Evolutionary conservation across 495 filamentous ascomycete genomes (phyloP), one percentile per base, ranked within the genome.

Genomic region (Durotheca rogersii): DNA sequence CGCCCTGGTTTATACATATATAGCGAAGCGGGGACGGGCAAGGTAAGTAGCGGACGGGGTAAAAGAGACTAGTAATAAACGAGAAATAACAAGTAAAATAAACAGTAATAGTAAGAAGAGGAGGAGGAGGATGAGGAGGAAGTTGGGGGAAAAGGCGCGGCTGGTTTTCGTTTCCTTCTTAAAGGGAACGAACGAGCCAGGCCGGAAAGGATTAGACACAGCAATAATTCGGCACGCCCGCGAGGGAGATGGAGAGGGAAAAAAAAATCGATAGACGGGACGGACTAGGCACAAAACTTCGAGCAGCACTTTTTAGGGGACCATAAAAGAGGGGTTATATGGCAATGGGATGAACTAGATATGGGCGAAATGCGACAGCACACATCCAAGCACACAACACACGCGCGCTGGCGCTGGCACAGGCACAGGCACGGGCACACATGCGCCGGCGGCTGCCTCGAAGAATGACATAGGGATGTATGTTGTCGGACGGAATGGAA

Each of bases 301-400:
- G 44, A 51, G 16, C 36, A 57, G n/a, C n/a, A n/a, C n/a, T 50
- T 48, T 46, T 53, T 59, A 51, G 41, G 60, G 60, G 60, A 46
- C 47, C 44, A 40, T 47, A 56, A 55, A 61, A 62, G 53, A 56
- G 56, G 56, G 60, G 60, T 64, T 47, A 55, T 53, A 58, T 46
- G 51, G 46, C 34, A 48, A 55, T 47, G 47, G 37, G 30, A 51
- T 41, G 34, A 21, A 42, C 31, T 33, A 42, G 38, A 56, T 47
- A 47, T 40, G 55, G 55, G 41, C 41, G 45, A 51, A 59, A 59
- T 59, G 56, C 56, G 43, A 56, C 51, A 44, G 47, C 37, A 51
- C 51, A 51, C 33, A 47, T 35, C 50, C 48, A 52, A 41, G 41
- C 33, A 36, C 33, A 36, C 33, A 36, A n/a, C n/a, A n/a, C n/a